Evolutionary conservation across 176 grass and related monocot species (phyloP), one percentile per base, ranked within the genome.

Genomic region (Melocanna baccifera): DNA sequence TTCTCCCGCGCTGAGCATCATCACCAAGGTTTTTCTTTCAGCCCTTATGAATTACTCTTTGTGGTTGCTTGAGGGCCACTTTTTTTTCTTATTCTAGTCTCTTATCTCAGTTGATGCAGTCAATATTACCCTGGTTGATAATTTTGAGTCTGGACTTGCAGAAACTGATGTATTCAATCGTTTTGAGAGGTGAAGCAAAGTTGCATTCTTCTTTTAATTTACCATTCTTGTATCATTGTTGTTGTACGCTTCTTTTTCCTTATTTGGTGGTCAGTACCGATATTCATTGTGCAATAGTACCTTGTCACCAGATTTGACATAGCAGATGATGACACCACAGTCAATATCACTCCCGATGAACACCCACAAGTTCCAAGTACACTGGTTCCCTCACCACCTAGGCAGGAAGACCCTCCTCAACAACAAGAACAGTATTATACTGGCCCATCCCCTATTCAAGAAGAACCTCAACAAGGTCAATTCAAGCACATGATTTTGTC

Each of bases 1-100:
- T 77, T 91, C 6, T 92, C 82, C 9, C 79, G 13, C 4, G 80
- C 76, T 7, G 79, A 80, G 15, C 48, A 86, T 12, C 72, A 74
- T 90, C 93, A 99, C 81, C 96, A 94, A 94, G 96, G 93, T 99
- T 79, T 62, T 55, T 67, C 46, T 75, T 88, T 78, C 16, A 88
- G 10, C 4, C 48, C 85, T 77, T 47, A 41, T n/a, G n/a, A 42
- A 42, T 25, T 74, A 58, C 50, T 30, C 3, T 39, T n/a, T 41
- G 40, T 67, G 56, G 37, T 79, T 85, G 76, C 58, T 79, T 37
- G 64, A 79, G 73, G 51, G 14, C 36, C 30, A 23, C 9, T 72
- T 30, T 66, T 67, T 34, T 34, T 34, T 34, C 4, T 2, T 32
- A 71, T 58, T 73, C 18, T 48, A 77, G 19, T 47, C 64, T 92